A percentile compares a stretch with the other conserved stretches of the same genome.
These are phyloP conservation scores for Pseudoneurospora amorphoporcata DNA, from an alignment of 495 filamentous ascomycete genomes.

Conservation along the genomic window DNA sequence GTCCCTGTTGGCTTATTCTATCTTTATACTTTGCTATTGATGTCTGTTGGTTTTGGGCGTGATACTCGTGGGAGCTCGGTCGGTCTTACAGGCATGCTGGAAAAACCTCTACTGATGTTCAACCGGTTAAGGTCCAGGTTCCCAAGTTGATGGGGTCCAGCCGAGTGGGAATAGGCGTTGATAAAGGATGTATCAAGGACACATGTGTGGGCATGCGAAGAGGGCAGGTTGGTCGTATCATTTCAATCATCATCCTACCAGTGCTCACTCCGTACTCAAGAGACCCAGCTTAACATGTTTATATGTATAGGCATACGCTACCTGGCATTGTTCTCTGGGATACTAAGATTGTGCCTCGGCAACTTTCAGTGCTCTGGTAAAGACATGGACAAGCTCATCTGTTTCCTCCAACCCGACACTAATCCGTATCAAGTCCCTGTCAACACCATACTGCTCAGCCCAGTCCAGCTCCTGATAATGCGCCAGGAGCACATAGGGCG, in stretches of 20 bases:
- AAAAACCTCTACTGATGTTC: neutral
- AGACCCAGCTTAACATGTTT: neutral
- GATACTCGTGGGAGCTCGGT: neutral
- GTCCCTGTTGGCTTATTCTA: neutral
- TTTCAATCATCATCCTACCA: neutral
- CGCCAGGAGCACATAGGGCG: constrained; percentile 82
- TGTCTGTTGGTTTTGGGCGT: neutral
- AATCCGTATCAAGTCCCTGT: constrained; percentile 66
- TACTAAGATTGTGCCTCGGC: constrained; percentile 21
- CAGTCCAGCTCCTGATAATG: constrained; percentile 90
- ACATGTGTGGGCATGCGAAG: neutral
- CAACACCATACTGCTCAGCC: constrained; percentile 70
- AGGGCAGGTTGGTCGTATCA: neutral
- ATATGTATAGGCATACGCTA: neutral
- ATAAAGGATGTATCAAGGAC: neutral
- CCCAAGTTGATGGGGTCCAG: neutral
- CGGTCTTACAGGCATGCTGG: neutral
- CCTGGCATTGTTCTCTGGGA: neutral
- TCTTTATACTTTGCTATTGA: neutral
- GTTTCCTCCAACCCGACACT: constrained; percentile 86
- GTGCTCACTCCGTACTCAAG: neutral
- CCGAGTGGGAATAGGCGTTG: neutral
- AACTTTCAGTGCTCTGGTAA: constrained; percentile 38
- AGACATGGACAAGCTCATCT: constrained; percentile 43
- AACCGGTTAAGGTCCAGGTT: neutral